A percentile compares a stretch with the other conserved stretches of the same genome.
phyloP scores from a whole-genome alignment of 495 filamentous ascomycete genomes.

The Aspergillus hancockii region DNA sequence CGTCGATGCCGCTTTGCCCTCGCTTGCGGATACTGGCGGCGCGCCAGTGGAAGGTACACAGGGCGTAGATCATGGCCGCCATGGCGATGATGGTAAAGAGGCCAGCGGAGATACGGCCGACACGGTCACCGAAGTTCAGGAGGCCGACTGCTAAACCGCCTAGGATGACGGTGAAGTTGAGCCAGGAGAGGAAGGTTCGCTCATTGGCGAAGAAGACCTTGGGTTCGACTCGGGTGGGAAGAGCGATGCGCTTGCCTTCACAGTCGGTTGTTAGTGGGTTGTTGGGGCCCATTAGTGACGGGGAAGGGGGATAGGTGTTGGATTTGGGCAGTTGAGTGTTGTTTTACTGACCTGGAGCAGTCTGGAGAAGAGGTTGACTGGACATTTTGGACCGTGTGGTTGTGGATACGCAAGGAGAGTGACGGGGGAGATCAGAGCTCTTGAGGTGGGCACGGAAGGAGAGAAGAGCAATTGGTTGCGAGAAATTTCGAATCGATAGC shows the following conservation, averaged over 20 bases:
- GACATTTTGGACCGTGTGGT: slow-evolving; percentile 62
- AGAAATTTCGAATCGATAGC: background rate
- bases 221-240: slow-evolving; percentile 95
- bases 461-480: background rate
- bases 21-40: slow-evolving; percentile 88
- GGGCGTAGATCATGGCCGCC: slow-evolving; percentile 91
- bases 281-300: background rate
- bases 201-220: slow-evolving; percentile 99
- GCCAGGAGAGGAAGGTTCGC: slow-evolving; percentile 97
- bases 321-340: background rate
- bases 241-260: slow-evolving; percentile 93
- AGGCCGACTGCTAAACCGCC: slow-evolving; percentile 94
- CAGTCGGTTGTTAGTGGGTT: background rate
- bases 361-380: slow-evolving; percentile 91
- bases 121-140: slow-evolving; percentile 94
- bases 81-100: slow-evolving; percentile 95
- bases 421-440: slow-evolving; percentile 2
- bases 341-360: slow-evolving; percentile 60
- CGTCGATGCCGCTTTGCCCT: slow-evolving; percentile 94
- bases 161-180: slow-evolving; percentile 98
- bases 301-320: slow-evolving; percentile 3
- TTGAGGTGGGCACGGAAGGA: background rate
- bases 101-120: slow-evolving; percentile 87
- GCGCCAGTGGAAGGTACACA: slow-evolving; percentile 95
- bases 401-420: background rate